phyloP scores from a whole-genome alignment of 78 protist species.

The Isochrysis galbana region DNA sequence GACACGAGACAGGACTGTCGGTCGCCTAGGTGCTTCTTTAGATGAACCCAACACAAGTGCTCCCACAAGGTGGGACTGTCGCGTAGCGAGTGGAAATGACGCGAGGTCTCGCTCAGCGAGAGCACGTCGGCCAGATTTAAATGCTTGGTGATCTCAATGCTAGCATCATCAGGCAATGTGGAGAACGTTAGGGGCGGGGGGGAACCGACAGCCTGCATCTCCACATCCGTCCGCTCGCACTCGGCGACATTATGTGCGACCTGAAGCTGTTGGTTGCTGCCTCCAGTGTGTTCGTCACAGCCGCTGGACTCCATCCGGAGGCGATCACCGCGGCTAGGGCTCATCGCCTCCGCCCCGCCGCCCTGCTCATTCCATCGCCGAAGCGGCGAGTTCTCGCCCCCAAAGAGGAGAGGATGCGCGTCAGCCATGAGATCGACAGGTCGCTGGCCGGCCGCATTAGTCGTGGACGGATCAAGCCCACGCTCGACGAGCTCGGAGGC shows the following conservation, averaged over 20 bases:
- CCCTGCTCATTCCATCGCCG: neutral
- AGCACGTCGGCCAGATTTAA: neutral
- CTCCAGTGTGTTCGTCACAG: too few species aligned
- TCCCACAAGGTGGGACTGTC: neutral
- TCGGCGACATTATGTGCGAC: too few species aligned
- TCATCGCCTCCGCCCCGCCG: neutral
- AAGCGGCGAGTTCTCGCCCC: neutral
- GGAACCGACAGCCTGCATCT: neutral
- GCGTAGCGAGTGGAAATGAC: neutral
- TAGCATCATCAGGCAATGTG: neutral
- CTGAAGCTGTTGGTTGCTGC: too few species aligned
- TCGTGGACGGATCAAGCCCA: neutral
- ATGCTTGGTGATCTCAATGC: neutral
- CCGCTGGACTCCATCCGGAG: too few species aligned
- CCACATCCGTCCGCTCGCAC: neutral
- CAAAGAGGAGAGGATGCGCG: neutral
- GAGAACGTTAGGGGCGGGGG: neutral
- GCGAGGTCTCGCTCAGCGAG: neutral
- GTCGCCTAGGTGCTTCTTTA: neutral
- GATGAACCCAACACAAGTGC: neutral
- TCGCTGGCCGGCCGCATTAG: neutral
- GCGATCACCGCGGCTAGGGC: too few species aligned
- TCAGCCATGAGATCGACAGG: neutral
- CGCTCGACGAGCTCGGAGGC: neutral
- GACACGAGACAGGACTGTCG: neutral